Evolutionary conservation across 345 rosid genomes (phyloP).

Genomic region (Conringia planisiliqua): DNA sequence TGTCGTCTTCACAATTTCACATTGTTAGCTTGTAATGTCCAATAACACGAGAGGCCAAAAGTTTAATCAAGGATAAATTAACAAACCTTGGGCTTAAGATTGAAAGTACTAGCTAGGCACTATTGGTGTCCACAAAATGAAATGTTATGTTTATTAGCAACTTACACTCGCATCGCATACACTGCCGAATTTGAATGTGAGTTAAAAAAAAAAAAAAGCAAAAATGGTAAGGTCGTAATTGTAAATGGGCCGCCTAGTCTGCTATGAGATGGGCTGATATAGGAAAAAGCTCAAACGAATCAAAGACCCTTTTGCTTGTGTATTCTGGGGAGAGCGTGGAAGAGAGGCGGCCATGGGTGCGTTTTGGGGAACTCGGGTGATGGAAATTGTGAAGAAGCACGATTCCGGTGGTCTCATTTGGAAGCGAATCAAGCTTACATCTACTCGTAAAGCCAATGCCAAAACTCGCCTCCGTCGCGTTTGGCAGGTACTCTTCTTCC

Average conservation of each 20-base stretch:
- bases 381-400: conserved; percentile 95
- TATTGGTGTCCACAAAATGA: neutral
- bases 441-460: conserved; percentile 94
- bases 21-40: neutral
- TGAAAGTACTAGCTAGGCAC: neutral
- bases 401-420: conserved; percentile 93
- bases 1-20: neutral
- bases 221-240: neutral
- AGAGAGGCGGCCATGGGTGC: conserved; percentile 44
- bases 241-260: conserved; percentile 25
- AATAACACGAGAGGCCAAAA: neutral
- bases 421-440: conserved; percentile 90
- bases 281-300: conserved; percentile 38
- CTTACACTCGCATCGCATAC: neutral
- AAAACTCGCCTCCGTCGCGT: conserved; percentile 92
- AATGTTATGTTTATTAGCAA: neutral
- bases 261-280: conserved; percentile 3
- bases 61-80: neutral
- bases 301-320: conserved; percentile 56
- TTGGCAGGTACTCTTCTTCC: conserved; percentile 63
- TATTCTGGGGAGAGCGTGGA: conserved; percentile 1
- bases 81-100: neutral
- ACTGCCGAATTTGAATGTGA: neutral
- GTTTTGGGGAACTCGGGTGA: conserved; percentile 77
- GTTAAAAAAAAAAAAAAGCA: too few relatives aligned